phyloP scores from a whole-genome alignment of 495 filamentous ascomycete genomes.

The Aspergillus heteromorphus region DNA sequence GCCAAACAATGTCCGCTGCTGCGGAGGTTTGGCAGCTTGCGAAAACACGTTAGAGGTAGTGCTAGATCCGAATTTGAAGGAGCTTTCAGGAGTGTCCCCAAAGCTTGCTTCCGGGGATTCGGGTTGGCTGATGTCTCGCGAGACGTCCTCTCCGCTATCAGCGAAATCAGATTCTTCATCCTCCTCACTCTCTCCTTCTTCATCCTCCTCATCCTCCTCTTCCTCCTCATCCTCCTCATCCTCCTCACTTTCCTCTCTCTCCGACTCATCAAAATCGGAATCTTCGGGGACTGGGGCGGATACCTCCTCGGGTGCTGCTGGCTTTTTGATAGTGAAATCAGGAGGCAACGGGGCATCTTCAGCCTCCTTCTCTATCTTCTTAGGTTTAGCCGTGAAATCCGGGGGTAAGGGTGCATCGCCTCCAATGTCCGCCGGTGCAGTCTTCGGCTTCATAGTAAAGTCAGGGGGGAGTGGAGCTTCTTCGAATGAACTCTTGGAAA shows the following conservation, averaged over 20 bases:
- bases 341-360: slow-evolving; percentile 31
- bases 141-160: slow-evolving; percentile 42
- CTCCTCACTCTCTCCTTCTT: slow-evolving; percentile 33
- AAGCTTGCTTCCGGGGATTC: slow-evolving; percentile 36
- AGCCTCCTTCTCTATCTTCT: slow-evolving; percentile 27
- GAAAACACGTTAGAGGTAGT: slow-evolving; percentile 39
- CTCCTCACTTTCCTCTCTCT: slow-evolving; percentile 30
- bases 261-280: slow-evolving; percentile 25
- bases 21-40: slow-evolving; percentile 24
- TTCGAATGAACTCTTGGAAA: slow-evolving; percentile 43
- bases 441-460: slow-evolving; percentile 35
- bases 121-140: slow-evolving; percentile 58
- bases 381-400: slow-evolving; percentile 20
- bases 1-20: slow-evolving; percentile 54
- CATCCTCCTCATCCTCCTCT: slow-evolving; percentile 25
- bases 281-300: slow-evolving; percentile 6
- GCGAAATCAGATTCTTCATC: slow-evolving; percentile 35
- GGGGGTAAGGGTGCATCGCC: slow-evolving; percentile 38
- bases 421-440: slow-evolving; percentile 11
- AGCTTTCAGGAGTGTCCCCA: slow-evolving; percentile 59
- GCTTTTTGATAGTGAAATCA: slow-evolving; percentile 22
- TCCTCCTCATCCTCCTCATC: slow-evolving; percentile 36
- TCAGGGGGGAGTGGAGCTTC: slow-evolving; percentile 60
- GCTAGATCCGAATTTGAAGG: slow-evolving; percentile 46
- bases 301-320: slow-evolving; percentile 17